Evolutionary conservation across 768 basidiomycete genomes (phyloP), one percentile per base, ranked within the genome.

Genomic region (Paxillus ammoniavirescens): DNA sequence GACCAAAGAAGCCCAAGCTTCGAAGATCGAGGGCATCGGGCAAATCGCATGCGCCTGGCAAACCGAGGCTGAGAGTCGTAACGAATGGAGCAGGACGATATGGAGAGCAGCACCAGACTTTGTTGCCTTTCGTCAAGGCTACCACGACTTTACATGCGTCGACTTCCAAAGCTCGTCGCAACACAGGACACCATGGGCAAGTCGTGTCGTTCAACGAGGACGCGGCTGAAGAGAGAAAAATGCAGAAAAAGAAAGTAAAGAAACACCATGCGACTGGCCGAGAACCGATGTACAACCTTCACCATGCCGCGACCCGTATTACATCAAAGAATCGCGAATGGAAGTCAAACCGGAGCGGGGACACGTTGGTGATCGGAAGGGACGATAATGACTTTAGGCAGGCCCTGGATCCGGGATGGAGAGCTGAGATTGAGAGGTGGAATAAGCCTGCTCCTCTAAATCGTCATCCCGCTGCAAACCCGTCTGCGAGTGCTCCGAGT

Each of bases 311-410:
- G 13, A 69, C 68, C 5, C 74, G 67, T 26, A 66, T 84, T 42
- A 59, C 72, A 23, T 70, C 67, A 23, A 68, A 53, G 26, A 55
- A 70, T 45, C 49, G 51, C 26, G 50, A 60, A 43, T 38, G 33
- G 36, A 56, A 50, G 41, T 21, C 54, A 8, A 47, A 42, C 15
- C 53, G 49, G 23, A 31, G 37, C n/a, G 55, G 49, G 47, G 65
- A 55, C 4, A 61, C 72, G 21, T 58, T 80, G 21, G 76, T 77
- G 1, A 65, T 81, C 17, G 70, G 79, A 50, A 52, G 76, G 15
- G 75, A 80, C 59, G 79, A 80, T 51, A 70, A 74, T 23, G 73
- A 62, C 9, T 77, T 81, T 49, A 69, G 73, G 48, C 65, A 62
- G 36, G 75, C 74, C 1, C 61, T 81, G 47, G 73, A 74, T 46